Percentiles rank a stretch among this genome's conserved stretches.
Conservation (phyloP, 495 filamentous ascomycete species). For the Aspergillus conjunctus region DNA sequence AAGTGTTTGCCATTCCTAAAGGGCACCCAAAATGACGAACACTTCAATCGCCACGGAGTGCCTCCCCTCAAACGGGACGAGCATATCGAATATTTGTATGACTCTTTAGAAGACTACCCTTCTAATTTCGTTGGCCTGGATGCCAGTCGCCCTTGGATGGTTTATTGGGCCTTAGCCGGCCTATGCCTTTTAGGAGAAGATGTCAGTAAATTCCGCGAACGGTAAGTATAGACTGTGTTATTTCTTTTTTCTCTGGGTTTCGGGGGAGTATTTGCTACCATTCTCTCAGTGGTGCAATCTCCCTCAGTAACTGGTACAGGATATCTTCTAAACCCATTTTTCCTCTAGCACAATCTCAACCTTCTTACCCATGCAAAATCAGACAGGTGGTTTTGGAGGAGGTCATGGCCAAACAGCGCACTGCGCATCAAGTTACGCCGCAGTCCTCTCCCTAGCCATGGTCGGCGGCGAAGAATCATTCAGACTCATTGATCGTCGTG, state of each 20-base stretch:
- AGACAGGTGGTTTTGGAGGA: conserved; percentile 85
- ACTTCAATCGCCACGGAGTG: conserved; percentile 69
- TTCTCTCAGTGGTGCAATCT: neutral
- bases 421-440: conserved; percentile 83
- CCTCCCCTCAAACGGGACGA: conserved; percentile 67
- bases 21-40: conserved; percentile 40
- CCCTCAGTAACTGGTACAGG: neutral
- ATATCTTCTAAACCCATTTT: conserved; percentile 15
- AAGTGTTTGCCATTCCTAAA: conserved; percentile 71
- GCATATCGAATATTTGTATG: conserved; percentile 77
- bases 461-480: conserved; percentile 74
- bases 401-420: conserved; percentile 90
- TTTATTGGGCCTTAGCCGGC: conserved; percentile 85
- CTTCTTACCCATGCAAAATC: conserved; percentile 77
- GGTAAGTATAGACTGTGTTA: conserved; percentile 40
- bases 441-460: conserved; percentile 72
- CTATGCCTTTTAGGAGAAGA: conserved; percentile 76
- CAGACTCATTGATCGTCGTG: conserved; percentile 73
- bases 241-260: conserved; percentile 6
- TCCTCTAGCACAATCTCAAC: conserved; percentile 63
- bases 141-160: conserved; percentile 85
- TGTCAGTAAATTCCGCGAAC: conserved; percentile 65
- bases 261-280: no score
- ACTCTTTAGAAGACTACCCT: conserved; percentile 65
- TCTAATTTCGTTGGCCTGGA: conserved; percentile 68